Evolutionary conservation across 2,329 filamentous ascomycete genomes (phyloP), one percentile per base, ranked within the genome.

Genomic region (Pseudocercospora crystallina): DNA sequence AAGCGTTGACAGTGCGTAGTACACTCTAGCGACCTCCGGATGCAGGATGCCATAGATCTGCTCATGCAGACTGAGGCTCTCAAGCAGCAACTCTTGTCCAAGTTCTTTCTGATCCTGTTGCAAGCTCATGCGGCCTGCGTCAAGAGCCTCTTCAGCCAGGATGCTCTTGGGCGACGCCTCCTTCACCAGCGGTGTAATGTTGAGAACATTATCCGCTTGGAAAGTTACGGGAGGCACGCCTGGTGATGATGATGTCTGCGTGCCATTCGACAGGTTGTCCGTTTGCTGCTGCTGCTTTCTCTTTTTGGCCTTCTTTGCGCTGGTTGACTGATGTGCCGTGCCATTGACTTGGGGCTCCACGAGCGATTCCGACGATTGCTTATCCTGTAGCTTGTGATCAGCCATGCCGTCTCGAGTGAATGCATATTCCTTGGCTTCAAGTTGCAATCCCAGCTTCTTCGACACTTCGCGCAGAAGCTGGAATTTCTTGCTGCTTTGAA

Each of bases 31-130:
- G 53, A 97, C 92, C 73, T 99, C 94, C 1, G 94, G 91, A 69
- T 99, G 94, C 20, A 99, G 80, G 50, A 97, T 95, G 54, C 94
- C 94, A 65, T 99, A 99, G 61, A 99, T 97, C 72, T 99, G 94
- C 77, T 99, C 94, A 66, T 99, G 92, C 37, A 99, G 78, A 39
- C 94, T 96, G 54, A 99, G 76, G 33, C 91, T 96, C 72, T 99
- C 94, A n/a, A 97, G 77, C 29, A 99, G 81, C 49, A 99, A 81
- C 71, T 99, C 94, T 72, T 96, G 91, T 35, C 94, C 94, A 39
- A 99, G 83, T 73, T 96, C 94, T 75, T 89, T 92, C 76, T 99
- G 90, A 68, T 89, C 87, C 69, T 97, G 92, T 63, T 94, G 83
- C 54, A 99, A 85, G n/a, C 92, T 96, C 67, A 99, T 92, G 46